phyloP scores from a whole-genome alignment of 2,329 filamentous ascomycete genomes.

The Ceratocystis destructans region DNA sequence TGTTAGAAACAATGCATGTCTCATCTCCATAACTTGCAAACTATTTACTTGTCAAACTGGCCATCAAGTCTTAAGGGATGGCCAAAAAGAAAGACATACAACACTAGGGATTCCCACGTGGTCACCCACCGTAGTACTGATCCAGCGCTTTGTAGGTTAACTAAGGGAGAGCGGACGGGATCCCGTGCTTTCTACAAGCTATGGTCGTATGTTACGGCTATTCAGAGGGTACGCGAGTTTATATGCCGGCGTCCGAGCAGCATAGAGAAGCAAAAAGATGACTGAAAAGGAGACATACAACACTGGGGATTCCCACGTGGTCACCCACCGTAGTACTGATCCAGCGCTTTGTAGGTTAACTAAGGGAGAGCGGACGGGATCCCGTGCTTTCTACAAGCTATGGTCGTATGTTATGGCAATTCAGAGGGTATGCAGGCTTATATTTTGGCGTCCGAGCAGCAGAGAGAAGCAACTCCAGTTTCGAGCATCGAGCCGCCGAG shows the following conservation, averaged over 20 bases:
- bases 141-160: conserved; percentile 6
- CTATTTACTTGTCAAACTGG: too few species aligned
- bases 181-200: conserved; percentile 5
- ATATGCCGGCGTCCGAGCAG: too few species aligned
- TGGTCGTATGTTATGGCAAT: neutral
- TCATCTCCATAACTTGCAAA: too few species aligned
- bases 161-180: conserved; percentile 5
- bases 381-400: conserved; percentile 4
- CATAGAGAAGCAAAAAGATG: too few species aligned
- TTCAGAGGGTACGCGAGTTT: too few species aligned
- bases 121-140: neutral
- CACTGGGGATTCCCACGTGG: neutral
- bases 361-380: conserved; percentile 5
- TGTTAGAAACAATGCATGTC: too few species aligned
- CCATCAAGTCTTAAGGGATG: too few species aligned
- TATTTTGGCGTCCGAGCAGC: too few species aligned
- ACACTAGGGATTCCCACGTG: neutral
- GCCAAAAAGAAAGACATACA: neutral
- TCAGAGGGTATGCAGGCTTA: too few species aligned
- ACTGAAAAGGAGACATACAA: neutral
- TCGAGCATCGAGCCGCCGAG: too few species aligned
- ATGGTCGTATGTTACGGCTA: neutral
- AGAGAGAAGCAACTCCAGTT: too few species aligned
- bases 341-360: conserved; percentile 6
- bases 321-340: neutral